Evolutionary conservation across 345 rosid genomes (phyloP).

Genomic region (Brassica rapa): DNA sequence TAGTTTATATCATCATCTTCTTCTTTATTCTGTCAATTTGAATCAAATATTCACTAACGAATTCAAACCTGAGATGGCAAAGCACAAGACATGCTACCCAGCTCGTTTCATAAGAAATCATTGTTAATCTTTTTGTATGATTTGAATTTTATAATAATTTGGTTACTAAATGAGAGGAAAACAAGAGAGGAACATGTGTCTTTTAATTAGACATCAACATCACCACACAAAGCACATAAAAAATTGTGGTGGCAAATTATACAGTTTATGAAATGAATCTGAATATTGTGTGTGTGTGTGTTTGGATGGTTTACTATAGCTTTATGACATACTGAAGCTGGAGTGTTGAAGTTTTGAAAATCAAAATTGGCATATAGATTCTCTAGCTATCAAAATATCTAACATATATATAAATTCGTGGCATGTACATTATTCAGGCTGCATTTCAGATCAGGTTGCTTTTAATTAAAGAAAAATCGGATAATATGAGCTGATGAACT

Average conservation of each 20-base stretch:
- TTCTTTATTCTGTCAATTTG: neutral
- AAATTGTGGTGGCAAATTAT: neutral
- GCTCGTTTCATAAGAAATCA: neutral
- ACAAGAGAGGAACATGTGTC: neutral
- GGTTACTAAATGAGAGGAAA: neutral
- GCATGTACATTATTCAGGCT: neutral
- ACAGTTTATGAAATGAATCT: neutral
- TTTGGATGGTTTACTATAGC: too few relatives aligned
- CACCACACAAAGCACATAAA: neutral
- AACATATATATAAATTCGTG: neutral
- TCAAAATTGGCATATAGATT: neutral
- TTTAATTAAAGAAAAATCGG: neutral
- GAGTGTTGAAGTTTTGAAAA: neutral
- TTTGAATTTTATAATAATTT: neutral
- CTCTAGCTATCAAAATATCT: neutral
- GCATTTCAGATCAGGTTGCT: neutral
- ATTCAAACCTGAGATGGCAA: neutral
- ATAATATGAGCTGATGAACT: neutral
- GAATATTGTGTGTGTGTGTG: too few relatives aligned
- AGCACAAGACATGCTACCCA: neutral
- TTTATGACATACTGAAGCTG: neutral
- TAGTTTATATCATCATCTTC: neutral
- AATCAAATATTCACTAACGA: neutral
- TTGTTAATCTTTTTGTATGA: neutral
- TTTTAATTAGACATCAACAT: slow-evolving; percentile 8